Base-by-base conservation (phyloP, 2,329 filamentous ascomycete genomes). In the Fusarium sp. region DNA sequence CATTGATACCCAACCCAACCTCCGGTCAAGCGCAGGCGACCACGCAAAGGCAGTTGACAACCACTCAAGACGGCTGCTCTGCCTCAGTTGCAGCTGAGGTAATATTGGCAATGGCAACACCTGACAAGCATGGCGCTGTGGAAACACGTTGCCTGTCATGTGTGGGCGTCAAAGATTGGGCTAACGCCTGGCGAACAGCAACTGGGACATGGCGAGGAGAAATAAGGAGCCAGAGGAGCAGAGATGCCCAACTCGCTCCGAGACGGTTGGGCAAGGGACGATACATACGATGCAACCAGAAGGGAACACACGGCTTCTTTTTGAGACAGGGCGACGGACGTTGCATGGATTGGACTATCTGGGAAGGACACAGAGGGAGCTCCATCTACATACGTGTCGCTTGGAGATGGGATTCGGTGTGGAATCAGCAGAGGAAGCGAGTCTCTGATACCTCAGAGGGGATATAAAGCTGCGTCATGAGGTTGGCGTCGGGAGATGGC, bases 1-100 rank as follows among this genome's bases (percentile, higher is more conserved):
- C 82, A 79, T 84, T 82, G 82, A 76, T 84, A 82, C 82, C 82
- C 82, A 83, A 84, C 80, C 68, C 73, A 75, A 73, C 73, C 75
- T 71, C 71, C 66, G 14, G 1, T 50, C 67, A 66, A 67, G 66
- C 41, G 43, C n/a, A 64, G 20, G 56, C 62, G 66, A 62, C 60
- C 41, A 64, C 64, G 64, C 37, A 52, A 16, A 52, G 48, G 48
- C 73, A 71, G 57, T 58, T 45, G n/a, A 41, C 64, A 74, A 65
- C 64, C 58, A 66, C 67, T 64, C 54, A 66, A 62, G 48, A 30
- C 45, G 27, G 39, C 34, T 61, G 59, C 48, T 68, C 64, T 70
- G 62, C 67, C 70, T 73, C 67, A 66, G 67, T 62, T 77, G 72
- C 68, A 78, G 68, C 72, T 78, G 73, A 72, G 72, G 73, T 69